These are phyloP conservation scores for Gracilaria gracilis DNA, from an alignment of 23 red algal genomes.

Conservation along the genomic window DNA sequence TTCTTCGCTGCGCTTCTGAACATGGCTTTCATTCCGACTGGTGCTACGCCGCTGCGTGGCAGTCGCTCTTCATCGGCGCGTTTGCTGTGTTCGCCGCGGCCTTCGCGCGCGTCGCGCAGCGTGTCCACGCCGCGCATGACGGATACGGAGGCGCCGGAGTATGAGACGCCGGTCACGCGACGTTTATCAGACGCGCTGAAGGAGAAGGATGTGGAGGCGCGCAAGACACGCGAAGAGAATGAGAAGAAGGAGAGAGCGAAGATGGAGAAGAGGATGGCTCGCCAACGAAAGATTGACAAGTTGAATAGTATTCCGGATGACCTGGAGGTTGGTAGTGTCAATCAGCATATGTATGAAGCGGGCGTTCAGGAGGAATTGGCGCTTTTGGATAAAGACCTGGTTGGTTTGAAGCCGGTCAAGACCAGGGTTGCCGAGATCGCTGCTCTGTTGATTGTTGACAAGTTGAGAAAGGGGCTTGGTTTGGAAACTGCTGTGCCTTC, in stretches of 20 bases:
- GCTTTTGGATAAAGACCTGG: conserved; percentile 84
- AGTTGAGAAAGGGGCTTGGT: conserved; percentile 85
- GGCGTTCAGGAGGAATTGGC: conserved; percentile 91
- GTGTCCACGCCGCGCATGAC: conserved; percentile 36
- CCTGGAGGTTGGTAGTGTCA: conserved; percentile 84
- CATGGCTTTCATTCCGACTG: conserved; percentile 61
- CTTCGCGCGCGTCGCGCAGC: conserved; percentile 10
- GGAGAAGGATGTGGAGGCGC: conserved; percentile 96
- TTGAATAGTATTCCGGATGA: conserved; percentile 90
- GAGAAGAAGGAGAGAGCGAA: conserved; percentile 60
- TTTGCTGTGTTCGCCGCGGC: neutral
- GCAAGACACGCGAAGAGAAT: conserved; percentile 75
- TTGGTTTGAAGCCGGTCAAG: conserved; percentile 97
- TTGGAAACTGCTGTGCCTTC: conserved; percentile 89
- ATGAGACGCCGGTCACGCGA: conserved; percentile 82
- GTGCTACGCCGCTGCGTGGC: conserved; percentile 37
- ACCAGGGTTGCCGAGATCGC: conserved; percentile 95
- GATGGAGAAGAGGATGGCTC: conserved; percentile 58
- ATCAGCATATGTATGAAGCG: conserved; percentile 94
- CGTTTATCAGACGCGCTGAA: conserved; percentile 95
- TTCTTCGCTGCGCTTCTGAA: neutral
- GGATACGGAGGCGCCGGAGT: conserved; percentile 41
- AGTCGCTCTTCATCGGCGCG: neutral
- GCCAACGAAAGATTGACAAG: conserved; percentile 80
- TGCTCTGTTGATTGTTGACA: conserved; percentile 96